These are phyloP conservation scores for Platanthera guangdongensis DNA, from an alignment of 106 monocot genomes.

Conservation along the genomic window DNA sequence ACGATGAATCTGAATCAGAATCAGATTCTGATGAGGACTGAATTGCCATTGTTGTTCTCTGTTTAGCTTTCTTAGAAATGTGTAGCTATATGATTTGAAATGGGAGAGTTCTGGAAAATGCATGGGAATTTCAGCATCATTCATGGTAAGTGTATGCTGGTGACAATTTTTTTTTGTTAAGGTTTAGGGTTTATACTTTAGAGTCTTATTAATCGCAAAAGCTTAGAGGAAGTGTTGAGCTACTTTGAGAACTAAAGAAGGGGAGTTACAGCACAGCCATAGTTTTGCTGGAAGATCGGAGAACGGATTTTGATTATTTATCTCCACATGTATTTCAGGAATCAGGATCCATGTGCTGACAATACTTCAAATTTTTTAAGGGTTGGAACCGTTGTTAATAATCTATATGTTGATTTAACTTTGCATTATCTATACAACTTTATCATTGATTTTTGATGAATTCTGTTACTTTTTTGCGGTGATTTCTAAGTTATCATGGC, in stretches of 20 bases:
- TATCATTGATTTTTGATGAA: not conserved
- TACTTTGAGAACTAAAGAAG: too few relatives aligned
- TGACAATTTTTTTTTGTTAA: not conserved
- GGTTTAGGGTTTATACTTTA: too few relatives aligned
- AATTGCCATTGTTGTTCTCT: not conserved
- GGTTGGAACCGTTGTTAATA: not conserved
- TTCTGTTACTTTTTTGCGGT: not conserved
- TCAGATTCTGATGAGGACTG: constrained; percentile 20
- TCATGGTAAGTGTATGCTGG: not conserved
- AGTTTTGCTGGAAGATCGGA: too few relatives aligned
- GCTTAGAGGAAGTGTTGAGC: too few relatives aligned
- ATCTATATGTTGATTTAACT: not conserved
- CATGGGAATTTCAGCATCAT: not conserved
- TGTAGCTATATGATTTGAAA: not conserved
- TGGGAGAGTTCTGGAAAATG: not conserved
- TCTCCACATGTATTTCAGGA: too few relatives aligned
- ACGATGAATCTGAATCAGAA: constrained; percentile 25
- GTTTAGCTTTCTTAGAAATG: not conserved
- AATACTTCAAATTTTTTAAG: not conserved
- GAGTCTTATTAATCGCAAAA: too few relatives aligned
- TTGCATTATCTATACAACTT: not conserved
- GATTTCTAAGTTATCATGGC: not conserved
- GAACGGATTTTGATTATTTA: too few relatives aligned
- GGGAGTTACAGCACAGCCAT: too few relatives aligned
- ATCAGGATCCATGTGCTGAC: too few relatives aligned